Base-by-base conservation (phyloP, 148 eudicot species). In the Cornus controversa region DNA sequence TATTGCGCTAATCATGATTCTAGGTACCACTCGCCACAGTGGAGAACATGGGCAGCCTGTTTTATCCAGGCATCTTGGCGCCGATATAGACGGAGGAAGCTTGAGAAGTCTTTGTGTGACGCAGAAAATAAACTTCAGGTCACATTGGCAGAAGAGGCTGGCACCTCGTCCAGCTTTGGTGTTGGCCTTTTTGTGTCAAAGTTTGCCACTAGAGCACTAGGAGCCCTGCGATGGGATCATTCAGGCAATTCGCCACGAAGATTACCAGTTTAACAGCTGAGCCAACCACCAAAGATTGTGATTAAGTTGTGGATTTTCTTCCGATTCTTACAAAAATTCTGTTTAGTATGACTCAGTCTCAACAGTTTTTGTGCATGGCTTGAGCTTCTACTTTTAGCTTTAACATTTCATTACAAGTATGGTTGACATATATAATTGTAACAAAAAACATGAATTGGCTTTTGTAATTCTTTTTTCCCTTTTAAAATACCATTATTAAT, bases 41-140 rank as follows among this genome's bases (percentile, higher is more conserved):
- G 87, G 87, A 81, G 78, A 75, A 84, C 80, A 9, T 84, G 87
- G 87, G 87, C 84, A 42, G 87, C 87, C 18, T 81, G 87, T 78
- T 84, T 81, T 74, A 81, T 84, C 67, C 87, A 79, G 66, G 84
- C 81, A 18, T 82, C 84, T 0, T 84, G 87, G 87, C 84, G 84
- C 2, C 82, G 84, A 2, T 63, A 68, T 66, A 76, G 72, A 20
- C 79, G 82, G 73, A 82, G 77, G 82, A 81, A 81, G 78, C 31
- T 72, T 18, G 82, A 81, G 26, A 67, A 76, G 25, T 73, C 69
- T 18, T 28, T 72, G n/a, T 68, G 73, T 26, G 73, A 73, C 66
- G 74, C 54, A 63, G 82, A 79, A 67, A 31, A 31, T 31, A 31
- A 31, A 31, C 34, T 31, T 31, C 78, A 75, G 10, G 31, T 27